Evolutionary conservation across 176 grass and related monocot genomes (phyloP).

Genomic region (Zoysia pacifica): DNA sequence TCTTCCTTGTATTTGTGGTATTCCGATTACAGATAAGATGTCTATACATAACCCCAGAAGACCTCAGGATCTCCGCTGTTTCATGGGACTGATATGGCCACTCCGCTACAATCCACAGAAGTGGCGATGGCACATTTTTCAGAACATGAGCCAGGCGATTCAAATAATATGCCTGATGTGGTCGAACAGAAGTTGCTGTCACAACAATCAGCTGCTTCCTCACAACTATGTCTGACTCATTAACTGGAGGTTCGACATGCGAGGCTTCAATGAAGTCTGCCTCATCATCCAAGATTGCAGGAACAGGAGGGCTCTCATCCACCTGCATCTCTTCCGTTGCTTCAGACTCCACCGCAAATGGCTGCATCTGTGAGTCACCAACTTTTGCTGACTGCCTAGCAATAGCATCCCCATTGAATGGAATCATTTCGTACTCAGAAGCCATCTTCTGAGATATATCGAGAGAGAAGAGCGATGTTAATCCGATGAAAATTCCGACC

Average conservation of each 20-base stretch:
- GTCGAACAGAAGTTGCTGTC: slow-evolving; percentile 80
- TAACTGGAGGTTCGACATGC: slow-evolving; percentile 26
- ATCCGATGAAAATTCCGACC: slow-evolving; percentile 72
- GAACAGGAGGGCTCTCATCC: slow-evolving; percentile 48
- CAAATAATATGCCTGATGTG: slow-evolving; percentile 83
- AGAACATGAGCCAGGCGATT: slow-evolving; percentile 77
- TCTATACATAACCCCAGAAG: slow-evolving; percentile 89
- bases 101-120: slow-evolving; percentile 91
- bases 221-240: slow-evolving; percentile 46
- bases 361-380: slow-evolving; percentile 36
- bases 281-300: slow-evolving; percentile 57
- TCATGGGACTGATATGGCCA: slow-evolving; percentile 75
- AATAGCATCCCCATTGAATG: slow-evolving; percentile 42
- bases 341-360: slow-evolving; percentile 44
- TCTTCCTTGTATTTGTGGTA: slow-evolving; percentile 67
- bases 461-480: slow-evolving; percentile 73
- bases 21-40: slow-evolving; percentile 88
- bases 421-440: slow-evolving; percentile 49
- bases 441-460: slow-evolving; percentile 62
- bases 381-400: slow-evolving; percentile 43
- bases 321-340: slow-evolving; percentile 25
- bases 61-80: slow-evolving; percentile 82
- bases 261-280: slow-evolving; percentile 45
- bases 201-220: slow-evolving; percentile 86
- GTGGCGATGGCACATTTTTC: slow-evolving; percentile 61